A percentile compares a stretch with the other conserved stretches of the same genome.
phyloP scores from a whole-genome alignment of 768 basidiomycete genomes.

The Lanmaoa pseudosensibilis region DNA sequence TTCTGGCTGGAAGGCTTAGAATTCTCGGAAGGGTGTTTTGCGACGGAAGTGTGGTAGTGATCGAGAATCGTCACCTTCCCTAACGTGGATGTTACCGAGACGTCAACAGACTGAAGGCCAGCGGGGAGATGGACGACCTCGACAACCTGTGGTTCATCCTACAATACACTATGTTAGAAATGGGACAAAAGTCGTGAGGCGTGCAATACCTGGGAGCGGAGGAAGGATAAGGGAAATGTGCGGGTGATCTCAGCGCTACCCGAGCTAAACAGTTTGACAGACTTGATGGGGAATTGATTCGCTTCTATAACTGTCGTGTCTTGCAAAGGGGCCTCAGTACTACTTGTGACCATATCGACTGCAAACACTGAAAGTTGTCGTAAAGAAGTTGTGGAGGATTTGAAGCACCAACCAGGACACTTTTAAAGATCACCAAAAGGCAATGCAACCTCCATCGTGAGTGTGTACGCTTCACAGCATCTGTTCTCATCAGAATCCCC shows the following conservation, averaged over 20 bases:
- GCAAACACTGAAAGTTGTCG: background rate
- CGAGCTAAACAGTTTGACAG: constrained; percentile 19
- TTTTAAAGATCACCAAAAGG: background rate
- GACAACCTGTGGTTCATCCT: constrained; percentile 18
- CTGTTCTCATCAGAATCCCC: background rate
- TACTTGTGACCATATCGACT: constrained; percentile 1
- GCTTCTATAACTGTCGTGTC: constrained; percentile 9
- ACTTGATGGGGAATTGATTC: constrained; percentile 15
- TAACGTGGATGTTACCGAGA: constrained; percentile 13
- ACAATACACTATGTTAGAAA: background rate
- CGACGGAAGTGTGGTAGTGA: constrained; percentile 2
- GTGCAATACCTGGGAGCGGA: constrained; percentile 4
- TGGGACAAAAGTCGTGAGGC: no score
- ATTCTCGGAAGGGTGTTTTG: background rate
- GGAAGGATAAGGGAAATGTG: constrained; percentile 17
- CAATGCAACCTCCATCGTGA: background rate
- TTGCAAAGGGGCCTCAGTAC: background rate
- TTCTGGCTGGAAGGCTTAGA: background rate
- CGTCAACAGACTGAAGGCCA: background rate
- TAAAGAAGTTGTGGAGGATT: background rate
- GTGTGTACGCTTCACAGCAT: background rate
- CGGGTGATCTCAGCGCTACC: constrained; percentile 20
- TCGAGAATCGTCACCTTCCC: constrained; percentile 17
- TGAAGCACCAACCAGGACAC: background rate
- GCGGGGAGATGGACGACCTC: constrained; percentile 18